phyloP scores from a whole-genome alignment of 2,329 filamentous ascomycete genomes.

The Pseudogymnoascus sp. region DNA sequence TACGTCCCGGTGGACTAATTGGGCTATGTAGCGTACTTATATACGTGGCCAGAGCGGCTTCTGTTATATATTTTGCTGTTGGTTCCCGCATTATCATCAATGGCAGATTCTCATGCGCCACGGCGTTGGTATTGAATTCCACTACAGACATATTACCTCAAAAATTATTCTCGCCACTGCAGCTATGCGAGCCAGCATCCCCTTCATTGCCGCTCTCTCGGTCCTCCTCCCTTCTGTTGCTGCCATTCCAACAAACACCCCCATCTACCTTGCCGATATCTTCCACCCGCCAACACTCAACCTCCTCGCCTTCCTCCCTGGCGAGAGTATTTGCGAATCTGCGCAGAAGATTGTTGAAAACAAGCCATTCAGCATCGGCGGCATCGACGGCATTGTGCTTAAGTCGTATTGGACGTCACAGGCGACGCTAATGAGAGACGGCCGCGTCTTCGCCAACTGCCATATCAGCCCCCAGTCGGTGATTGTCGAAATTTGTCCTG shows the following conservation, averaged over 20 bases:
- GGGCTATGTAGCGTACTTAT: background rate
- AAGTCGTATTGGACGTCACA: background rate
- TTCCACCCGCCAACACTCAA: background rate
- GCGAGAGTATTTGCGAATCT: background rate
- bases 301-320: background rate
- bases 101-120: background rate
- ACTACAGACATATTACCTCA: background rate
- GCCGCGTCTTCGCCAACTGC: background rate
- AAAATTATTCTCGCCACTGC: background rate
- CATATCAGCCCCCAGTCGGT: background rate
- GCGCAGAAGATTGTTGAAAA: background rate
- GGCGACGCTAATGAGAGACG: background rate
- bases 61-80: background rate
- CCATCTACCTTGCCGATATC: slow-evolving; percentile 1
- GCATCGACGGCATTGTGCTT: background rate
- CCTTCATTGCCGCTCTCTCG: background rate
- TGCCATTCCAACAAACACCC: slow-evolving; percentile 4
- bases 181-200: background rate
- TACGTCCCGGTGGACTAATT: background rate
- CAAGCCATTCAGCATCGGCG: background rate
- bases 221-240: background rate
- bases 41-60: background rate
- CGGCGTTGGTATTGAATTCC: background rate
- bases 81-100: background rate
- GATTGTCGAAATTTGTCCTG: background rate